phyloP scores from a whole-genome alignment of 768 basidiomycete genomes.

The Boletus vinaceobasis region DNA sequence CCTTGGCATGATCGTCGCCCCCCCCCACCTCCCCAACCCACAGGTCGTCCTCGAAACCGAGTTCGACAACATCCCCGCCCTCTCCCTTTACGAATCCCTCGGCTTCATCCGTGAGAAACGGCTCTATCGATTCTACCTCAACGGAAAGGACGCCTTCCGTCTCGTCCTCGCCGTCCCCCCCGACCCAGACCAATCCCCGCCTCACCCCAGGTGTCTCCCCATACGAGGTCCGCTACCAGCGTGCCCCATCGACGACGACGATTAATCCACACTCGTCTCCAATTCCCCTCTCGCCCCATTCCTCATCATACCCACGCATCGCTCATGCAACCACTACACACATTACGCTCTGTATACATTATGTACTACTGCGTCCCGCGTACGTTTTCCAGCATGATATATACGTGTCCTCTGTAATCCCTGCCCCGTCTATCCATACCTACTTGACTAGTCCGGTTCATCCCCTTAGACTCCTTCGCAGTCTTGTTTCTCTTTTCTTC shows the following conservation, averaged over 20 bases:
- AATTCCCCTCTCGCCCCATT: background rate
- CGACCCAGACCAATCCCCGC: slow-evolving; percentile 23
- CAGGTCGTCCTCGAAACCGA: slow-evolving; percentile 96
- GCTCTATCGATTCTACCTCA: slow-evolving; percentile 92
- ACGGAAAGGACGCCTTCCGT: slow-evolving; percentile 93
- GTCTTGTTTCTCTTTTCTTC: background rate
- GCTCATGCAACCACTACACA: background rate
- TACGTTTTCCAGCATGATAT: slow-evolving; percentile 7
- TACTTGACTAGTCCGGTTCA: slow-evolving; percentile 1
- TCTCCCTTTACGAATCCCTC: slow-evolving; percentile 85
- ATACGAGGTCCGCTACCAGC: slow-evolving; percentile 15
- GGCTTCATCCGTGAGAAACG: slow-evolving; percentile 97
- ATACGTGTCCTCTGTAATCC: slow-evolving; percentile 10
- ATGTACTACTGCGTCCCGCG: background rate
- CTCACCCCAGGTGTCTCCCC: slow-evolving; percentile 11
- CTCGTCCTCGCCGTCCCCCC: slow-evolving; percentile 63
- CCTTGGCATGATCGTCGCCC: background rate
- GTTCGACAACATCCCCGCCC: slow-evolving; percentile 84
- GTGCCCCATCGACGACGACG: slow-evolving; percentile 24
- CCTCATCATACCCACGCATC: slow-evolving; percentile 15
- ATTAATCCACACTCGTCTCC: background rate
- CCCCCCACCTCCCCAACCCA: background rate
- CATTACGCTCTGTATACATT: slow-evolving; percentile 9
- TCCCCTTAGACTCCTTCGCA: background rate
- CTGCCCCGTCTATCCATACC: background rate